Evolutionary conservation across 441 rosid genomes (phyloP).

Genomic region (Dalechampia spathulata): DNA sequence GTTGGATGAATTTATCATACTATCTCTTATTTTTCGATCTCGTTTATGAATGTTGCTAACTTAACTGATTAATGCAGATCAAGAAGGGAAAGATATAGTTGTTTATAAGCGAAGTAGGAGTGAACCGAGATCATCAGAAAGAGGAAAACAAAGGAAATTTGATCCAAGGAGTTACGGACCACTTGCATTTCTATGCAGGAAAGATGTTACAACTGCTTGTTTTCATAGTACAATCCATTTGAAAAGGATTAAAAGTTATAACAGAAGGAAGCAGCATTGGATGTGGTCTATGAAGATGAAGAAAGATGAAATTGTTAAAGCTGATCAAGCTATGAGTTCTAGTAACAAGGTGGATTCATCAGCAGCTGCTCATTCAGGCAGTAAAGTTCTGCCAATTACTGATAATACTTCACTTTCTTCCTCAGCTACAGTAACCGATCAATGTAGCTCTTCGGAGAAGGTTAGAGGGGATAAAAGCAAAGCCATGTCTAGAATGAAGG

Average conservation of each 20-base stretch:
- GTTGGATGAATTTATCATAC: not conserved
- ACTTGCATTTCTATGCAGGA: slow-evolving; percentile 39
- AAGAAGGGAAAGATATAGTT: slow-evolving; percentile 17
- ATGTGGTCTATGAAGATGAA: slow-evolving; percentile 34
- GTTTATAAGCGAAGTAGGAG: slow-evolving; percentile 8
- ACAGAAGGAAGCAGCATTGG: slow-evolving; percentile 23
- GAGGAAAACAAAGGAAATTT: slow-evolving; percentile 9
- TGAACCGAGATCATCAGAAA: slow-evolving; percentile 14
- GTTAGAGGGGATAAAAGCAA: slow-evolving; percentile 37
- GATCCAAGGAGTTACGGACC: slow-evolving; percentile 16
- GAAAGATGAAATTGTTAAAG: slow-evolving; percentile 33
- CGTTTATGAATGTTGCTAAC: too few relatives aligned
- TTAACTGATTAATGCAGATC: too few relatives aligned
- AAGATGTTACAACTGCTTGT: slow-evolving; percentile 51
- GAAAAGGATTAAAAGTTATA: slow-evolving; percentile 23
- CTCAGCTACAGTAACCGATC: slow-evolving; percentile 7
- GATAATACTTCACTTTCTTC: slow-evolving; percentile 20
- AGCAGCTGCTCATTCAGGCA: slow-evolving; percentile 23
- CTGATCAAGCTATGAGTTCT: slow-evolving; percentile 1
- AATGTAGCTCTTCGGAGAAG: slow-evolving; percentile 15
- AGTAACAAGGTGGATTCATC: slow-evolving; percentile 24
- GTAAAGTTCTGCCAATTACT: slow-evolving; percentile 41
- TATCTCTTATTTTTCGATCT: too few relatives aligned
- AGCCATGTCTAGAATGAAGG: slow-evolving; percentile 64
- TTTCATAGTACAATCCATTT: slow-evolving; percentile 47